Evolutionary conservation across 2,329 filamentous ascomycete genomes (phyloP).

Genomic region (Calonectria hongkongensis): DNA sequence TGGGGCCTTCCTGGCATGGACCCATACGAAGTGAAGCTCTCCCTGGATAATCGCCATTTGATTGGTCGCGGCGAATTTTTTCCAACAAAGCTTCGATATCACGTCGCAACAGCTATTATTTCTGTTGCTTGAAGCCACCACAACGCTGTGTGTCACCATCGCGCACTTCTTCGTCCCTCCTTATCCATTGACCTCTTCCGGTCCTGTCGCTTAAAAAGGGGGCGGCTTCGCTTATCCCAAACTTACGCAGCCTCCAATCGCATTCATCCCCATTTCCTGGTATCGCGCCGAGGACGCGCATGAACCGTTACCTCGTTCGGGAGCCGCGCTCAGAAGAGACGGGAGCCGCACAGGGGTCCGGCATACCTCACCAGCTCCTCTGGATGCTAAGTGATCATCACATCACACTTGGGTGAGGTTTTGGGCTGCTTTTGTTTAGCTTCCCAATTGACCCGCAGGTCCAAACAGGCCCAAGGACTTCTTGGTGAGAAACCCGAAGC

Average conservation of each 20-base stretch:
- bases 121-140: constrained; percentile 39
- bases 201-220: constrained; percentile 21
- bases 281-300: constrained; percentile 27
- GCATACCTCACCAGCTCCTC: constrained; percentile 35
- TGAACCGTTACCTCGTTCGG: constrained; percentile 28
- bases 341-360: constrained; percentile 31
- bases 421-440: constrained; percentile 35
- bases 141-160: constrained; percentile 34
- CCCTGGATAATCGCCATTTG: constrained; percentile 12
- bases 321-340: constrained; percentile 27
- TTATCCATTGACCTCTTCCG: constrained; percentile 23
- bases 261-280: constrained; percentile 22
- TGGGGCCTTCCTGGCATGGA: not conserved
- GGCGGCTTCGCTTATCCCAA: constrained; percentile 21
- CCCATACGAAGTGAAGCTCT: constrained; percentile 22
- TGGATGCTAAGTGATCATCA: constrained; percentile 39
- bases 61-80: constrained; percentile 36
- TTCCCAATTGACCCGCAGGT: constrained; percentile 2
- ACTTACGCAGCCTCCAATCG: constrained; percentile 25
- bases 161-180: constrained; percentile 21
- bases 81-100: constrained; percentile 26
- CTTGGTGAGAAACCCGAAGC: constrained; percentile 14
- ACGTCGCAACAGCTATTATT: constrained; percentile 31
- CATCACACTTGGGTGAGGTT: constrained; percentile 39
- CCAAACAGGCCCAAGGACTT: not conserved